Percentiles rank a stretch among this genome's conserved stretches.
Conservation (phyloP, 2,329 filamentous ascomycete genomes). For the Ophiostoma pallidulum region DNA sequence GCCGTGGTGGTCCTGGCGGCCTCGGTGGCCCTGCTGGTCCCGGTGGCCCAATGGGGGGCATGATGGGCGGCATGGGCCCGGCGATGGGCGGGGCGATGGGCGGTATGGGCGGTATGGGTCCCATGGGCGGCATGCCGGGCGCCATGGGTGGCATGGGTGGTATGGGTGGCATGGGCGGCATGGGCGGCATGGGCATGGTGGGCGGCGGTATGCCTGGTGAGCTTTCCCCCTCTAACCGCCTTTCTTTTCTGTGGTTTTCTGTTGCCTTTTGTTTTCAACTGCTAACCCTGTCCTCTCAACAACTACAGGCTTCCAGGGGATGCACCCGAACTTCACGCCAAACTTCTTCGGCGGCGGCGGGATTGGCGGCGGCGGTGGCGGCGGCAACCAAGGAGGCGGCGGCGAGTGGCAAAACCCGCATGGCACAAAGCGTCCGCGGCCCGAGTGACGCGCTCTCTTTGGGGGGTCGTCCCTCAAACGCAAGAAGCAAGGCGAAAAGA, state of each 20-base stretch:
- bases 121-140: slow-evolving; percentile 29
- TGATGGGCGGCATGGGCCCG: slow-evolving; percentile 25
- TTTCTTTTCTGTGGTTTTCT: neutral
- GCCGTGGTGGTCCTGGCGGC: slow-evolving; percentile 36
- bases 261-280: neutral
- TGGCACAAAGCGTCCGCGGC: slow-evolving; percentile 67
- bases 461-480: too few species aligned
- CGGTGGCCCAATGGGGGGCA: slow-evolving; percentile 27
- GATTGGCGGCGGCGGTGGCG: slow-evolving; percentile 15
- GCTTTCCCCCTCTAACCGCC: slow-evolving; percentile 19
- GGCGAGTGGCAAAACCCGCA: slow-evolving; percentile 71
- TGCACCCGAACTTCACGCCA: slow-evolving; percentile 62
- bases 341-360: slow-evolving; percentile 55
- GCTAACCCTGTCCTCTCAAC: neutral
- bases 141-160: slow-evolving; percentile 36
- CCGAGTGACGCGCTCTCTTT: slow-evolving; percentile 31
- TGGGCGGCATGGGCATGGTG: slow-evolving; percentile 37
- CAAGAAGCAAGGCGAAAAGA: too few species aligned
- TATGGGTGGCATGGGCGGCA: slow-evolving; percentile 42
- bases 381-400: slow-evolving; percentile 35
- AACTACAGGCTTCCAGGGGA: slow-evolving; percentile 53
- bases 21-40: slow-evolving; percentile 24
- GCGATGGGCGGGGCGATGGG: too few species aligned
- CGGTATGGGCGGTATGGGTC: slow-evolving; percentile 47
- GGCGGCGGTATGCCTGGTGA: slow-evolving; percentile 49